phyloP scores from a whole-genome alignment of 83 land plant species.

The Thuja plicata region DNA sequence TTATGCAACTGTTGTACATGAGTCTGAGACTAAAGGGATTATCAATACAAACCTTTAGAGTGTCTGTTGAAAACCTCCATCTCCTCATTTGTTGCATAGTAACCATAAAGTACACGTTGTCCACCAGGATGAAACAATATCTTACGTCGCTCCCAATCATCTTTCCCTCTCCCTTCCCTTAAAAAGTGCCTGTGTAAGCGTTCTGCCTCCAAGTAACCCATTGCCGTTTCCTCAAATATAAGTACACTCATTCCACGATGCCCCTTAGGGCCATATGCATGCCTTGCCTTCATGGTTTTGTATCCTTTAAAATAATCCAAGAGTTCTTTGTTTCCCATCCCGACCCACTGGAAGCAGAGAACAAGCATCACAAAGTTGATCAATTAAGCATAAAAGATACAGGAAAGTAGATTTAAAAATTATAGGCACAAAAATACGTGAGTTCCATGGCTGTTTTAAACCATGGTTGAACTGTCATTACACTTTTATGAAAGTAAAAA shows the following conservation, averaged over 20 bases:
- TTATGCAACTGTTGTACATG: neutral
- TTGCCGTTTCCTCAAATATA: slow-evolving; percentile 67
- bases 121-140: slow-evolving; percentile 67
- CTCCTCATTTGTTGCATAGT: slow-evolving; percentile 65
- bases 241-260: slow-evolving; percentile 90
- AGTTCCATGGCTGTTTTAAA: neutral
- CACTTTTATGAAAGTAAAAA: neutral
- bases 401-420: neutral
- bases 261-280: slow-evolving; percentile 90
- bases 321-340: slow-evolving; percentile 95
- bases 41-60: slow-evolving; percentile 45
- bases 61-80: slow-evolving; percentile 77
- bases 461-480: no score
- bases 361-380: neutral
- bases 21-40: neutral
- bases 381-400: neutral
- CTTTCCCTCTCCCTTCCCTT: slow-evolving; percentile 48
- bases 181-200: slow-evolving; percentile 69
- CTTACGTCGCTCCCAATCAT: slow-evolving; percentile 58
- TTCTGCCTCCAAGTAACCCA: slow-evolving; percentile 81
- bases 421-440: neutral
- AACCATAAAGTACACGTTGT: slow-evolving; percentile 79
- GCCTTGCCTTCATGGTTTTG: slow-evolving; percentile 71
- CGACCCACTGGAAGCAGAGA: slow-evolving; percentile 64
- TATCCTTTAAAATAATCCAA: slow-evolving; percentile 69